phyloP scores from a whole-genome alignment of 768 basidiomycete genomes.

The Fomitopsis pulvina region DNA sequence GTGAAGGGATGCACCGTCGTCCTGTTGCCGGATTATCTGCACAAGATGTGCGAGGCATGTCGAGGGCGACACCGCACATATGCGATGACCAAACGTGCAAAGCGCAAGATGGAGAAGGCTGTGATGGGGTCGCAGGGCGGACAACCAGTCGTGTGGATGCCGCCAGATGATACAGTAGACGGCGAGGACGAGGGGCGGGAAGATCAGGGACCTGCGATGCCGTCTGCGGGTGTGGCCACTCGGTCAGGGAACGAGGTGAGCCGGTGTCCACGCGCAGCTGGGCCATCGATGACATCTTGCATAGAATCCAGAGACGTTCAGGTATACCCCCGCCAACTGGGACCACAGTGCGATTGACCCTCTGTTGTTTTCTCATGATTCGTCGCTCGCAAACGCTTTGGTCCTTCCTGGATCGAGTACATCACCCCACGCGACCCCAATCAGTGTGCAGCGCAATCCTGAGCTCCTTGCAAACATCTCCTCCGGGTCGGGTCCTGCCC shows the following conservation, averaged over 20 bases:
- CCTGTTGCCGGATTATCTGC: conserved; percentile 24
- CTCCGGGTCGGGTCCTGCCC: background rate
- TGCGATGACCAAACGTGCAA: conserved; percentile 42
- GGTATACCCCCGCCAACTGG: conserved; percentile 8
- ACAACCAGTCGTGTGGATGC: conserved; percentile 21
- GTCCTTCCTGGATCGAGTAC: conserved; percentile 25
- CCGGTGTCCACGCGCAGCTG: background rate
- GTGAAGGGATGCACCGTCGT: conserved; percentile 37
- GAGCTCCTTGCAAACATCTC: background rate
- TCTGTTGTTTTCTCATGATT: conserved; percentile 27
- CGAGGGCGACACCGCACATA: conserved; percentile 45
- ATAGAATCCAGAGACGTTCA: background rate
- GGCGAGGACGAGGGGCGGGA: conserved; percentile 5
- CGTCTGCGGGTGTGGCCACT: no score
- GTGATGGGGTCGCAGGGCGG: conserved; percentile 17
- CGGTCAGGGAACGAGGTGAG: background rate
- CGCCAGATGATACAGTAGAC: conserved; percentile 12
- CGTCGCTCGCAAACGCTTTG: conserved; percentile 44
- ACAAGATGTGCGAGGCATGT: conserved; percentile 50
- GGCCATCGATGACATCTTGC: background rate
- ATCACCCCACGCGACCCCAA: background rate
- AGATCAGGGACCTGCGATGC: background rate
- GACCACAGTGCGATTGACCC: conserved; percentile 24
- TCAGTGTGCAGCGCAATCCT: background rate
- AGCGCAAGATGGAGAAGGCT: conserved; percentile 46